Evolutionary conservation across 495 filamentous ascomycete genomes (phyloP).

Genomic region (Tetracladium setigerum): DNA sequence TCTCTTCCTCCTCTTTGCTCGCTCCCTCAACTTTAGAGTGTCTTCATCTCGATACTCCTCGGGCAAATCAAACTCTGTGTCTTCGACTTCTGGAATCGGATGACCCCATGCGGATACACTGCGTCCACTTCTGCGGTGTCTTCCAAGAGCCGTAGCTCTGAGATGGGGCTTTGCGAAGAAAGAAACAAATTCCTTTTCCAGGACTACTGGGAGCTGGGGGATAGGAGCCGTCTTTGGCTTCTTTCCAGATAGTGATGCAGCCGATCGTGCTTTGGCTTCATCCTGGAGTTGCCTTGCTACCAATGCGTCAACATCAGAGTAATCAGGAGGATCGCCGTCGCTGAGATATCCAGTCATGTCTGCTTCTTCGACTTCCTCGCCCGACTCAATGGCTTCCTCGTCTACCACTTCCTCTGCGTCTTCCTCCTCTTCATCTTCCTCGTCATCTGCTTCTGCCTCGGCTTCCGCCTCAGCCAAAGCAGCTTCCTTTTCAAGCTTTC

Average conservation of each 20-base stretch:
- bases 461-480: constrained; percentile 36
- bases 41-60: constrained; percentile 61
- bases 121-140: constrained; percentile 48
- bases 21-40: constrained; percentile 53
- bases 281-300: constrained; percentile 67
- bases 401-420: constrained; percentile 29
- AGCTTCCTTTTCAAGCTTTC: constrained; percentile 61
- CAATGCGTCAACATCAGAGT: constrained; percentile 65
- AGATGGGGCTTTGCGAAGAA: constrained; percentile 75
- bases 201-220: constrained; percentile 21
- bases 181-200: constrained; percentile 66
- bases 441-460: constrained; percentile 32
- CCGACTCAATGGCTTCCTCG: constrained; percentile 32
- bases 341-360: constrained; percentile 28
- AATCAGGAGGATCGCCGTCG: constrained; percentile 47
- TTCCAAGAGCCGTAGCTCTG: constrained; percentile 65
- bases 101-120: constrained; percentile 66
- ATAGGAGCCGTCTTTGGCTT: constrained; percentile 7
- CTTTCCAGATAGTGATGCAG: constrained; percentile 5
- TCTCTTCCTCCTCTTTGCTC: constrained; percentile 27
- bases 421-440: constrained; percentile 25
- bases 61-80: constrained; percentile 69
- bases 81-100: constrained; percentile 62
- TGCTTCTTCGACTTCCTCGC: constrained; percentile 27
- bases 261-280: constrained; percentile 47